phyloP scores from a whole-genome alignment of 257 asterid species.

The Ocimum tenuiflorum region DNA sequence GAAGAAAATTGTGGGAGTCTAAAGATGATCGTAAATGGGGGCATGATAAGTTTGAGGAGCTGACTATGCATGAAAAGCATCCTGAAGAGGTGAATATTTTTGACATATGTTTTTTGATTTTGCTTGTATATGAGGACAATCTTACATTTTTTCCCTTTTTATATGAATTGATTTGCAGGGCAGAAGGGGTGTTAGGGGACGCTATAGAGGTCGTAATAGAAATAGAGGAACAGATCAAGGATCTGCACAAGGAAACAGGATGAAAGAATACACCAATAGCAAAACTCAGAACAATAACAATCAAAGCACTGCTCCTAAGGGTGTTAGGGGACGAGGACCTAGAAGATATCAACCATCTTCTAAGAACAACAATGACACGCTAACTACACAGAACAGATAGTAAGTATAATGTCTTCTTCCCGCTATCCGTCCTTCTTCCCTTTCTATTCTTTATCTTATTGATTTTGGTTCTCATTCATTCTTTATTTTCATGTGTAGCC shows the following conservation, averaged over 20 bases:
- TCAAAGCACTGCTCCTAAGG: slow-evolving; percentile 49
- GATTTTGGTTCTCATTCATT: slow-evolving; percentile 7
- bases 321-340: slow-evolving; percentile 83
- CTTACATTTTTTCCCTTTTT: slow-evolving; percentile 4
- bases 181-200: slow-evolving; percentile 68
- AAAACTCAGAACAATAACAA: slow-evolving; percentile 40
- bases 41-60: slow-evolving; percentile 95
- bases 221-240: slow-evolving; percentile 52
- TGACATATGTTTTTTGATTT: slow-evolving; percentile 6
- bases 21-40: slow-evolving; percentile 98
- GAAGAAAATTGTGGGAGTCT: slow-evolving; percentile 87
- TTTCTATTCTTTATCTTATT: background rate
- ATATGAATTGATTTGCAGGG: slow-evolving; percentile 42
- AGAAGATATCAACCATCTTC: slow-evolving; percentile 69
- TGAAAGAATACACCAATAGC: slow-evolving; percentile 34
- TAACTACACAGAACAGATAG: slow-evolving; percentile 49
- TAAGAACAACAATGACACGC: slow-evolving; percentile 47
- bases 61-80: slow-evolving; percentile 56
- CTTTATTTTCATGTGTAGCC: slow-evolving; percentile 33
- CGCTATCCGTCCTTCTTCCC: background rate
- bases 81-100: slow-evolving; percentile 54
- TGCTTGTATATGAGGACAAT: background rate
- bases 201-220: slow-evolving; percentile 64
- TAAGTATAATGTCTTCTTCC: slow-evolving; percentile 37
- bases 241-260: slow-evolving; percentile 44